Evolutionary conservation across 2,329 filamentous ascomycete genomes (phyloP).

Genomic region (Aureobasidium melanogenum): DNA sequence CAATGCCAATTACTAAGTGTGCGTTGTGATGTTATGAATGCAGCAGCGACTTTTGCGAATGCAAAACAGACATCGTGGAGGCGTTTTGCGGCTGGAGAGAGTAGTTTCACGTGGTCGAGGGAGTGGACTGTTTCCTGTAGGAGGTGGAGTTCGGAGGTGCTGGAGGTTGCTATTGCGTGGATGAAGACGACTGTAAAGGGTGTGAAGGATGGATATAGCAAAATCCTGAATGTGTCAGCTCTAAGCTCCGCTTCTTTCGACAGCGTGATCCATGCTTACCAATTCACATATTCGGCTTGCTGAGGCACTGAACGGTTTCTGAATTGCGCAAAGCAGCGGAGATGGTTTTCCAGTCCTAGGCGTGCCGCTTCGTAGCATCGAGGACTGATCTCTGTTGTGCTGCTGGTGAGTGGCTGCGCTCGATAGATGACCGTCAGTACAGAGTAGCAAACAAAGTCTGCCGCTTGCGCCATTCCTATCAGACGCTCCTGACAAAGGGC

Average conservation of each 20-base stretch:
- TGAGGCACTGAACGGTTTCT: background rate
- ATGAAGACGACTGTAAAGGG: slow-evolving; percentile 16
- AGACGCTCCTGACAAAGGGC: slow-evolving; percentile 10
- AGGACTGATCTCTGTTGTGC: slow-evolving; percentile 14
- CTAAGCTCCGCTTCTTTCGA: background rate
- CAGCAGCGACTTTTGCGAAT: slow-evolving; percentile 13
- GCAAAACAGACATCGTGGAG: slow-evolving; percentile 15
- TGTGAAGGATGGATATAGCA: slow-evolving; percentile 15
- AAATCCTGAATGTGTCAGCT: background rate
- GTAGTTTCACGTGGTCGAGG: slow-evolving; percentile 12
- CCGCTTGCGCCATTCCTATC: slow-evolving; percentile 4
- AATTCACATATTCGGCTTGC: slow-evolving; percentile 14
- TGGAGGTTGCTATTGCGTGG: slow-evolving; percentile 14
- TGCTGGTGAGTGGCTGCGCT: slow-evolving; percentile 13
- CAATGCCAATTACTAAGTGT: slow-evolving; percentile 14
- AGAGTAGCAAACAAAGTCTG: slow-evolving; percentile 15
- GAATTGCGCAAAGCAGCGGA: slow-evolving; percentile 14
- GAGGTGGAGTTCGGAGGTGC: slow-evolving; percentile 3
- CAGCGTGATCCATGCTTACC: background rate
- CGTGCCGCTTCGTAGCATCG: slow-evolving; percentile 15
- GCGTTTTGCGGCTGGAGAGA: slow-evolving; percentile 12
- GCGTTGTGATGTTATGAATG: slow-evolving; percentile 13
- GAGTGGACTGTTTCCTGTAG: slow-evolving; percentile 14
- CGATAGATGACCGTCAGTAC: slow-evolving; percentile 15
- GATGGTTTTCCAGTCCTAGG: slow-evolving; percentile 13